These are phyloP conservation scores for Graphilbum sp. DNA, from an alignment of 2,329 filamentous ascomycete genomes.

Conservation along the genomic window DNA sequence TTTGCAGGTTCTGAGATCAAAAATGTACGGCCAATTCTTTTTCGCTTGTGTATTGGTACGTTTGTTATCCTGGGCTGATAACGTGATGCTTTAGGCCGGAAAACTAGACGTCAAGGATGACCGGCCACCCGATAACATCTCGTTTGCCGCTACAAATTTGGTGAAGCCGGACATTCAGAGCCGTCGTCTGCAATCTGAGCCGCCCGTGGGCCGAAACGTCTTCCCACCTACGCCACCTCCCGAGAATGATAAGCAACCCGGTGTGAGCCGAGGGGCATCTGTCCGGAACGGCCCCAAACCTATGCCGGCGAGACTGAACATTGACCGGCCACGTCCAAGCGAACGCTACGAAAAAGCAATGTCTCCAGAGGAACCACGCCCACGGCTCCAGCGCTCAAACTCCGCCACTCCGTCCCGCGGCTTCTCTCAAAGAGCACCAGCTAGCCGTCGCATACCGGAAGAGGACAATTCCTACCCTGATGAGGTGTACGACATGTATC, in stretches of 20 bases:
- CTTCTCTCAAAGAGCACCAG: constrained; percentile 23
- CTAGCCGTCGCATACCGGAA: constrained; percentile 23
- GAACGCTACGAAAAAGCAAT: constrained; percentile 37
- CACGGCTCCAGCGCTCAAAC: constrained; percentile 21
- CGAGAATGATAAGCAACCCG: constrained; percentile 46
- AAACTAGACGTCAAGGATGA: constrained; percentile 53
- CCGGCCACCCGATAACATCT: constrained; percentile 67
- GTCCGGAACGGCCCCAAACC: constrained; percentile 45
- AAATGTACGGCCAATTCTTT: no score
- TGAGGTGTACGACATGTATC: constrained; percentile 53
- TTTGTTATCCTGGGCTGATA: no score
- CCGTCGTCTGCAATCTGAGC: constrained; percentile 72
- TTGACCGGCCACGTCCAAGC: constrained; percentile 35
- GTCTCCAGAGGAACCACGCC: constrained; percentile 25
- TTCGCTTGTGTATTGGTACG: no score
- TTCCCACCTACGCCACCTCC: constrained; percentile 98
- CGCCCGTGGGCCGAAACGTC: constrained; percentile 59
- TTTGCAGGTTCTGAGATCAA: constrained; percentile 68
- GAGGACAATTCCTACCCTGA: constrained; percentile 50
- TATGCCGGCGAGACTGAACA: constrained; percentile 45
- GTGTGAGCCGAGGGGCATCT: constrained; percentile 38
- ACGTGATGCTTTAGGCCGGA: constrained; percentile 23
- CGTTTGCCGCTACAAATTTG: constrained; percentile 82
- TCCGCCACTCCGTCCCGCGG: constrained; percentile 28
- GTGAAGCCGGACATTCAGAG: constrained; percentile 74